A percentile compares a stretch with the other conserved stretches of the same genome.
Conservation (phyloP, 2,329 filamentous ascomycete genomes). For the Trichoderma breve region DNA sequence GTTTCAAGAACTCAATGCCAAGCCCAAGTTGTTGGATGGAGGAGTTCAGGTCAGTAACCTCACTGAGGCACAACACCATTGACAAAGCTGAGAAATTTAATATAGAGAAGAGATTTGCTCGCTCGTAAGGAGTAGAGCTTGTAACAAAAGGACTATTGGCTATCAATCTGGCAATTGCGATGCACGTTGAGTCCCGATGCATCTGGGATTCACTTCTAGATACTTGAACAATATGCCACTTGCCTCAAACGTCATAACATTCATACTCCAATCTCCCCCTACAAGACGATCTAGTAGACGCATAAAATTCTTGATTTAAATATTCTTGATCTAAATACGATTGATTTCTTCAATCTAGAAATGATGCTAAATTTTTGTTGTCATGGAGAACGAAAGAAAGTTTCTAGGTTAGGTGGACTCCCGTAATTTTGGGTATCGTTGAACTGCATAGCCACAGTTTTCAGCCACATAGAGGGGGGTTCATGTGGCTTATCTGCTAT, state of each 20-base stretch:
- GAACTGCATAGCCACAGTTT: neutral
- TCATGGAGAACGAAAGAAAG: neutral
- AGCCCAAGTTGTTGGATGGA: neutral
- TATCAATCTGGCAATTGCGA: too few relatives aligned
- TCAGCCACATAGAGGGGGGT: constrained; percentile 9
- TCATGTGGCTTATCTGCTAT: neutral
- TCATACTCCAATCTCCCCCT: neutral
- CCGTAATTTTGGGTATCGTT: rapidly evolving
- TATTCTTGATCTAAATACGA: neutral
- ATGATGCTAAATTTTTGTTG: neutral
- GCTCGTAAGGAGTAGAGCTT: neutral
- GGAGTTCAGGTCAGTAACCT: neutral
- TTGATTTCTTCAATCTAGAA: too few relatives aligned
- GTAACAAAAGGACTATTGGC: neutral
- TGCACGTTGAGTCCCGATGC: too few relatives aligned
- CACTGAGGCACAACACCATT: neutral
- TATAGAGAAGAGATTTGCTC: neutral
- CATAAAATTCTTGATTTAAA: neutral
- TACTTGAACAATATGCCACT: too few relatives aligned
- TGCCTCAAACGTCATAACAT: too few relatives aligned
- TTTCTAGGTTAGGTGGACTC: neutral
- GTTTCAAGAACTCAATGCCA: neutral
- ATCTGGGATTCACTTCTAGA: too few relatives aligned
- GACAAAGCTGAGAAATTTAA: neutral
- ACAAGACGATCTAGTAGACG: too few relatives aligned